Evolutionary conservation across 306 rosid genomes (phyloP).

Genomic region (Vachellia pachyceras): DNA sequence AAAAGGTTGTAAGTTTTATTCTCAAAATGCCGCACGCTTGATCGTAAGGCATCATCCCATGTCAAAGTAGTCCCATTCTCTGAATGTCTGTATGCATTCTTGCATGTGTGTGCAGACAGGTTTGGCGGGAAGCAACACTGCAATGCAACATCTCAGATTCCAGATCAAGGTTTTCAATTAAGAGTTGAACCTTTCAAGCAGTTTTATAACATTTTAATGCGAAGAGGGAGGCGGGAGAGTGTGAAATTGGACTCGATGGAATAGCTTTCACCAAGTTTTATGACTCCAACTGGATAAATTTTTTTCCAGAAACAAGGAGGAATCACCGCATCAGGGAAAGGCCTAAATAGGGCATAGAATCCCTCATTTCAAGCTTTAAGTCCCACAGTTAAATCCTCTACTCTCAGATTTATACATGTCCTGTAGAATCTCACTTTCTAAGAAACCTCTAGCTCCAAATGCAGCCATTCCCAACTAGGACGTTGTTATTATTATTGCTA

Average conservation of each 20-base stretch:
- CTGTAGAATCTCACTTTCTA: conserved; percentile 23
- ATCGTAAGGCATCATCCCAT: conserved; percentile 83
- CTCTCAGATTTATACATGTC: conserved; percentile 5
- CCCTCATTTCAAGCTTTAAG: not conserved
- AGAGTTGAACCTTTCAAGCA: conserved; percentile 21
- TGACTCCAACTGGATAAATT: not conserved
- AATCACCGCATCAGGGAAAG: conserved; percentile 21
- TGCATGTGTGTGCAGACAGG: conserved; percentile 73
- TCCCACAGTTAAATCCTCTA: conserved; percentile 7
- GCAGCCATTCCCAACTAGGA: not conserved
- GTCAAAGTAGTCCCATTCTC: conserved; percentile 76
- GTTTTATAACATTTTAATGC: not conserved
- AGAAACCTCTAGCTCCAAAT: conserved; percentile 18
- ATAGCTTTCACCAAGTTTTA: not conserved
- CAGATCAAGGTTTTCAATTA: conserved; percentile 32
- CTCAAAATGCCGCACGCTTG: conserved; percentile 66
- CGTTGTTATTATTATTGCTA: conserved; percentile 7
- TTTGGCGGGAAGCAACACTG: conserved; percentile 93
- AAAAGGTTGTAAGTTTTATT: conserved; percentile 79
- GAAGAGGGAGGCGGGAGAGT: conserved; percentile 17
- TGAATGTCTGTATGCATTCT: conserved; percentile 65
- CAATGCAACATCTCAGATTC: conserved; percentile 41
- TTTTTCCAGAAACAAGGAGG: not conserved
- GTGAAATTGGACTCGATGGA: not conserved
- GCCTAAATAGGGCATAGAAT: not conserved